Evolutionary conservation across 2,329 filamentous ascomycete genomes (phyloP).

Genomic region (Proliferodiscus dingleyae): DNA sequence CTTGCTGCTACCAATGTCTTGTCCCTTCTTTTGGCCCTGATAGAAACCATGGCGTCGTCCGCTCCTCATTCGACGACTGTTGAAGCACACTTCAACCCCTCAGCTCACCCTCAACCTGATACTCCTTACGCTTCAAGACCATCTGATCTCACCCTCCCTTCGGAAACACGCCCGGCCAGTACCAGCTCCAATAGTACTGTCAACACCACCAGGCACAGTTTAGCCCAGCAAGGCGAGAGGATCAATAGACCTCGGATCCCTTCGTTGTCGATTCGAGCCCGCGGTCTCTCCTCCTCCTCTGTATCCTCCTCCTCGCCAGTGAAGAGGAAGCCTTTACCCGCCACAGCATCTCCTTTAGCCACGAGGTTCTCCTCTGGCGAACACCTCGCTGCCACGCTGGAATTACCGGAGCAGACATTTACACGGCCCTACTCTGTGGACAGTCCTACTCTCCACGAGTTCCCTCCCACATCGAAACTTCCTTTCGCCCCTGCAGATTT

Average conservation of each 20-base stretch:
- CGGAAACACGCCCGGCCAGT: slow-evolving; percentile 13
- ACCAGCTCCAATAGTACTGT: slow-evolving; percentile 4
- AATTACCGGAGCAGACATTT: slow-evolving; percentile 47
- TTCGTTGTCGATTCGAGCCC: slow-evolving; percentile 21
- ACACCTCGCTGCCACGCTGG: slow-evolving; percentile 32
- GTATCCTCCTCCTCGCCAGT: slow-evolving; percentile 32
- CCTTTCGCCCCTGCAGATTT: slow-evolving; percentile 10
- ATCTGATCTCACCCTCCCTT: slow-evolving; percentile 21
- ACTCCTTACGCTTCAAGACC: slow-evolving; percentile 28
- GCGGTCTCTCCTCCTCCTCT: slow-evolving; percentile 22
- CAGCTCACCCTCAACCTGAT: slow-evolving; percentile 21
- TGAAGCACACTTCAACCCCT: slow-evolving; percentile 17
- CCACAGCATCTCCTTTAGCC: slow-evolving; percentile 47
- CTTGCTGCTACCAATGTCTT: slow-evolving; percentile 22
- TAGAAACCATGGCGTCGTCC: slow-evolving; percentile 24
- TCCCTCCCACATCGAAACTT: slow-evolving; percentile 33
- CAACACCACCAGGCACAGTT: slow-evolving; percentile 10
- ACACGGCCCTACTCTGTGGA: slow-evolving; percentile 52
- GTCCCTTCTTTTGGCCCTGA: slow-evolving; percentile 11
- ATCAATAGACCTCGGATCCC: slow-evolving; percentile 15
- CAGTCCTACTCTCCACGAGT: slow-evolving; percentile 59
- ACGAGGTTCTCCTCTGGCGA: slow-evolving; percentile 43
- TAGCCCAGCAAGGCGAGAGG: slow-evolving; percentile 4
- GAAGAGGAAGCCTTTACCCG: slow-evolving; percentile 57
- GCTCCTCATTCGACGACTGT: slow-evolving; percentile 2